A percentile compares a stretch with the other conserved stretches of the same genome.
phyloP scores from a whole-genome alignment of 1,139 yeast genomes.

The Sugiyamaella japonica region DNA sequence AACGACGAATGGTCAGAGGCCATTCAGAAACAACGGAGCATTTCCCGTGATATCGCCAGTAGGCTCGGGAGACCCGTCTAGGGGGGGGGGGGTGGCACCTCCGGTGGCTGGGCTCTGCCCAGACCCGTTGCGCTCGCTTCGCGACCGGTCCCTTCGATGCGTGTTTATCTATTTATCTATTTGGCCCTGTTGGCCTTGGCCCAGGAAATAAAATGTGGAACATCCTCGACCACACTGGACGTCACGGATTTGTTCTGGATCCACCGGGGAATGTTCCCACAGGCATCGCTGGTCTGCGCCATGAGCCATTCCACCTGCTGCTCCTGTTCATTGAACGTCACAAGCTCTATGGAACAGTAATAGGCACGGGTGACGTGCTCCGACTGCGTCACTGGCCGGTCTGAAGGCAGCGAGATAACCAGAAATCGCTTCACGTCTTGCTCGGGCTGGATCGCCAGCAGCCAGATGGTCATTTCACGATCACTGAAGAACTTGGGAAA shows the following conservation, averaged over 20 bases:
- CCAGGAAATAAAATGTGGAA: conserved; percentile 62
- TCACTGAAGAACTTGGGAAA: conserved; percentile 51
- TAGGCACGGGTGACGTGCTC: conserved; percentile 34
- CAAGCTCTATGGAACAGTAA: conserved; percentile 62
- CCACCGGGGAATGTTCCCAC: conserved; percentile 67
- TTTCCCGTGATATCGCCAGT: conserved; percentile 30
- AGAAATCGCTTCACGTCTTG: conserved; percentile 45
- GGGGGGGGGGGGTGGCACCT: not conserved
- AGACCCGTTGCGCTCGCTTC: not conserved
- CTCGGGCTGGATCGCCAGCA: conserved; percentile 45
- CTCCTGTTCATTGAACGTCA: conserved; percentile 45
- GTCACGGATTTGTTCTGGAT: conserved; percentile 57
- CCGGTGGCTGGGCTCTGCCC: not conserved
- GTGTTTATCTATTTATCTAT: conserved; percentile 9
- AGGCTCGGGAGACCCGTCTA: conserved; percentile 11
- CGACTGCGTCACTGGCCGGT: conserved; percentile 29
- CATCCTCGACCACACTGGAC: conserved; percentile 63
- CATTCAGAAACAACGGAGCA: conserved; percentile 43
- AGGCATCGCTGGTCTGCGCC: conserved; percentile 65
- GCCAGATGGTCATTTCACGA: conserved; percentile 62
- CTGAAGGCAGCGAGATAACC: conserved; percentile 53
- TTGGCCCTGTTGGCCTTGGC: conserved; percentile 24
- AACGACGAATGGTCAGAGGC: conserved; percentile 44
- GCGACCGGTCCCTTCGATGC: not conserved
- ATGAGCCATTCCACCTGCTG: conserved; percentile 58